A percentile compares a stretch with the other conserved stretches of the same genome.
These are phyloP conservation scores for Paraleonurus japonicus DNA, from an alignment of 257 asterid species.

Conservation along the genomic window DNA sequence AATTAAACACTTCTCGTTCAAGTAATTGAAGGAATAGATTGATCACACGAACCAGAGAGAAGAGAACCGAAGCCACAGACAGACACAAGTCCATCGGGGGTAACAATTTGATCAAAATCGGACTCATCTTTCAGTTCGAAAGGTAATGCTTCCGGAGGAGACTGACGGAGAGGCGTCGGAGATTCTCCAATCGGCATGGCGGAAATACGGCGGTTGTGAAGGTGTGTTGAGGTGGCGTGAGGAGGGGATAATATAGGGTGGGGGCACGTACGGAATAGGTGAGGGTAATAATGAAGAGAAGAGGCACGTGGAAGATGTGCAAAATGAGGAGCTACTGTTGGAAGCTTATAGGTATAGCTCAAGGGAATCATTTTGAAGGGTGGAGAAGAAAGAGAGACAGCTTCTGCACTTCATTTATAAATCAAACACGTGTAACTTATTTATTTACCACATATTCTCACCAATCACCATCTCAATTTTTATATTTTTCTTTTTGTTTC, in stretches of 20 bases:
- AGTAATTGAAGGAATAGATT: not conserved
- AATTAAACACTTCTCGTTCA: not conserved
- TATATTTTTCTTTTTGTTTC: too few species aligned
- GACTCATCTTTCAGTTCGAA: slow-evolving; percentile 64
- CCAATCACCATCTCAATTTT: too few species aligned
- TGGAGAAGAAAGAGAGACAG: slow-evolving; percentile 17
- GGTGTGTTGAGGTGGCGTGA: slow-evolving; percentile 5
- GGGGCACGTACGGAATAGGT: slow-evolving; percentile 30
- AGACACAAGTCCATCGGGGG: slow-evolving; percentile 79
- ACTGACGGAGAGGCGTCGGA: slow-evolving; percentile 12
- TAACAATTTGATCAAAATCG: slow-evolving; percentile 69
- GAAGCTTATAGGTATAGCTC: not conserved
- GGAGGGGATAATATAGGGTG: slow-evolving; percentile 24
- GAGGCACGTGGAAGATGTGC: slow-evolving; percentile 36
- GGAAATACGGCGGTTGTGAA: slow-evolving; percentile 26
- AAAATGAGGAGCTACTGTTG: slow-evolving; percentile 18
- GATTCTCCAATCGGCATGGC: slow-evolving; percentile 40
- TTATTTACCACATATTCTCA: not conserved
- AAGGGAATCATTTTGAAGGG: slow-evolving; percentile 19
- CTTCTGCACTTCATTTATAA: not conserved
- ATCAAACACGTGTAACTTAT: slow-evolving; percentile 16
- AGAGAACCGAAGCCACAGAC: slow-evolving; percentile 95
- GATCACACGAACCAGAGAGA: slow-evolving; percentile 68
- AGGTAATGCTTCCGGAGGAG: slow-evolving; percentile 31
- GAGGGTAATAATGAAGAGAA: not conserved